Evolutionary conservation across 1,139 yeast genomes (phyloP).

Genomic region (Zygosaccharomyces pseudobailii): DNA sequence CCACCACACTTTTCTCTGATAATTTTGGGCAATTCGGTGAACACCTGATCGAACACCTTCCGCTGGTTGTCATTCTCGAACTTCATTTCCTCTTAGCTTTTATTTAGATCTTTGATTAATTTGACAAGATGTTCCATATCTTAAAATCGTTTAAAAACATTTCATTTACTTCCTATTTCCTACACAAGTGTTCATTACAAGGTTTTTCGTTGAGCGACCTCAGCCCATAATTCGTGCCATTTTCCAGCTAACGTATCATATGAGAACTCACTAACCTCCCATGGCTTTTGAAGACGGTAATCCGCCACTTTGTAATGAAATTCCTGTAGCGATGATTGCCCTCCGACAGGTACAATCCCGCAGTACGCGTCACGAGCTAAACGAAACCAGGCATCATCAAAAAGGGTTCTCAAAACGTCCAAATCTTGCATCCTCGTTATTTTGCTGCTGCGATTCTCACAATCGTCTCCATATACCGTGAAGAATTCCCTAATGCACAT

Average conservation of each 20-base stretch:
- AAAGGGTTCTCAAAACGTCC: slow-evolving; percentile 25
- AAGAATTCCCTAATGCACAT: slow-evolving; percentile 33
- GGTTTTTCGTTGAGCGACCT: not conserved
- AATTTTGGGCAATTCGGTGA: slow-evolving; percentile 31
- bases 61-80: slow-evolving; percentile 19
- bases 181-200: not conserved
- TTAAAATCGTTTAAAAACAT: not conserved
- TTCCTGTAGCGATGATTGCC: not conserved
- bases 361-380: slow-evolving; percentile 23
- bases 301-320: slow-evolving; percentile 16
- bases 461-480: slow-evolving; percentile 27
- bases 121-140: not conserved
- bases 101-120: not conserved
- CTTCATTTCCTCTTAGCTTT: slow-evolving; percentile 10
- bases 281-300: slow-evolving; percentile 21
- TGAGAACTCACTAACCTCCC: slow-evolving; percentile 13
- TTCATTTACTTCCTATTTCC: not conserved
- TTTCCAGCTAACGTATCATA: slow-evolving; percentile 2
- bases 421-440: slow-evolving; percentile 19
- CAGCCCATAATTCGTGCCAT: slow-evolving; percentile 11
- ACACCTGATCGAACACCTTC: slow-evolving; percentile 22
- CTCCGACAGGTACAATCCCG: not conserved
- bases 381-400: slow-evolving; percentile 32
- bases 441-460: slow-evolving; percentile 18
- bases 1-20: slow-evolving; percentile 42